phyloP scores from a whole-genome alignment of 345 rosid genomes.

The Mangifera indica region DNA sequence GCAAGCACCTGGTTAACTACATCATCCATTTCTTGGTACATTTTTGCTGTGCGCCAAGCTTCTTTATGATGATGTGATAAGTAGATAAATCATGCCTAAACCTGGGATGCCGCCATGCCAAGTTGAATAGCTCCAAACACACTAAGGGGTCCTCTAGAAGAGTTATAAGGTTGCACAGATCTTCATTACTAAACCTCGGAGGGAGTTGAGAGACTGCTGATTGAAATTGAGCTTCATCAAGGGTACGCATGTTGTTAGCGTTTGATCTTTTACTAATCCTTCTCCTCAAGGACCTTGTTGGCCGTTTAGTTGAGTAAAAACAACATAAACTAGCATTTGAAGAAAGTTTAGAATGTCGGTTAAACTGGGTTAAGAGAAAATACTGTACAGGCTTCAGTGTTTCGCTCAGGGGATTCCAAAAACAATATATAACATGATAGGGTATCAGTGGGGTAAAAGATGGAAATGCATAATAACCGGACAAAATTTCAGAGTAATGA shows the following conservation, averaged over 20 bases:
- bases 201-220: conserved; percentile 54
- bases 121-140: conserved; percentile 75
- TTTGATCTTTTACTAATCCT: conserved; percentile 58
- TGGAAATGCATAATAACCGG: not conserved
- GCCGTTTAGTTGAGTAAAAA: conserved; percentile 47
- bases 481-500: not conserved
- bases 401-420: not conserved
- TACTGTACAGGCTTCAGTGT: not conserved
- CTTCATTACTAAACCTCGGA: conserved; percentile 70
- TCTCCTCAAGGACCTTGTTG: conserved; percentile 58
- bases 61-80: conserved; percentile 66
- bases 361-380: not conserved
- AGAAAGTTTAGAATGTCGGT: not conserved
- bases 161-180: conserved; percentile 53
- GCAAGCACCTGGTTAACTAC: conserved; percentile 80
- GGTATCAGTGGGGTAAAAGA: too few relatives aligned
- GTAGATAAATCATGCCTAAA: conserved; percentile 63
- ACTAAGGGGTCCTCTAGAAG: conserved; percentile 62
- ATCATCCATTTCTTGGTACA: conserved; percentile 85
- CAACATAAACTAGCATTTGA: conserved; percentile 13
- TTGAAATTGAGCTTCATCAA: conserved; percentile 53
- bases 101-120: conserved; percentile 83
- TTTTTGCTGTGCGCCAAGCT: conserved; percentile 77
- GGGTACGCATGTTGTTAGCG: conserved; percentile 45
- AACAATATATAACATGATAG: not conserved